A percentile compares a stretch with the other conserved stretches of the same genome.
Conservation (phyloP, 805 yeast species). For the Candida caryicola region DNA sequence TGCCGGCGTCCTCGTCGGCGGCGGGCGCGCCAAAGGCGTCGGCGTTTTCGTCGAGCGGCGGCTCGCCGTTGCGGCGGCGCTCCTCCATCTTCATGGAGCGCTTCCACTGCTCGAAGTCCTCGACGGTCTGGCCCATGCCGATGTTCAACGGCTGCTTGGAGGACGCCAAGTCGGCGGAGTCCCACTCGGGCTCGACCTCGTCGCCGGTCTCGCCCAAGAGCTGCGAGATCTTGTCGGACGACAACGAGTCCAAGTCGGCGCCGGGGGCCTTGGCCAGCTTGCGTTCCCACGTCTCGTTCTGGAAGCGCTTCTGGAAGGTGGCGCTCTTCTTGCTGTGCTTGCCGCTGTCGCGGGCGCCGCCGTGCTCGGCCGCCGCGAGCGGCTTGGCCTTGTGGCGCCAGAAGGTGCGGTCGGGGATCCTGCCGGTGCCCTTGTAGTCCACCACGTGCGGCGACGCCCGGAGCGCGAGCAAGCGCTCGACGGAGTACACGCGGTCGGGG, state of each 20-base stretch:
- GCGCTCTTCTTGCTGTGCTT: constrained; percentile 15
- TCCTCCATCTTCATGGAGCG: constrained; percentile 51
- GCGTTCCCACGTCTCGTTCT: constrained; percentile 29
- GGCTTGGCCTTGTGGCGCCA: constrained; percentile 40
- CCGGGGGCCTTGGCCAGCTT: constrained; percentile 16
- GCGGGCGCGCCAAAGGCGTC: background rate
- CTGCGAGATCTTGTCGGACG: constrained; percentile 32
- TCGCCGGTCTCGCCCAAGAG: constrained; percentile 35
- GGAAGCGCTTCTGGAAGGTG: constrained; percentile 16
- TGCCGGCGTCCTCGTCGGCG: constrained; percentile 23
- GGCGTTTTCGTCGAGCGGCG: constrained; percentile 7
- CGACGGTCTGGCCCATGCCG: constrained; percentile 49
- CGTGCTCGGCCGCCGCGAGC: background rate
- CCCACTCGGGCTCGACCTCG: constrained; percentile 42
- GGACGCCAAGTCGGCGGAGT: constrained; percentile 23
- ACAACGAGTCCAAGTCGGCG: constrained; percentile 29
- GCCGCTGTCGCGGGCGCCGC: constrained; percentile 3
- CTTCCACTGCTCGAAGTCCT: constrained; percentile 62
- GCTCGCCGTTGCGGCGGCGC: constrained; percentile 44
- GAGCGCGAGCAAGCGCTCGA: constrained; percentile 29
- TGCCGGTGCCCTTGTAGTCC: constrained; percentile 21
- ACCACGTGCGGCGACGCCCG: constrained; percentile 35
- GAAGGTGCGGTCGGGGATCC: constrained; percentile 47
- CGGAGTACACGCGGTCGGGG: constrained; percentile 21
- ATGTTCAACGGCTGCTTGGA: constrained; percentile 17